Conservation (phyloP, 345 rosid genomes). For the Populus simonii region DNA sequence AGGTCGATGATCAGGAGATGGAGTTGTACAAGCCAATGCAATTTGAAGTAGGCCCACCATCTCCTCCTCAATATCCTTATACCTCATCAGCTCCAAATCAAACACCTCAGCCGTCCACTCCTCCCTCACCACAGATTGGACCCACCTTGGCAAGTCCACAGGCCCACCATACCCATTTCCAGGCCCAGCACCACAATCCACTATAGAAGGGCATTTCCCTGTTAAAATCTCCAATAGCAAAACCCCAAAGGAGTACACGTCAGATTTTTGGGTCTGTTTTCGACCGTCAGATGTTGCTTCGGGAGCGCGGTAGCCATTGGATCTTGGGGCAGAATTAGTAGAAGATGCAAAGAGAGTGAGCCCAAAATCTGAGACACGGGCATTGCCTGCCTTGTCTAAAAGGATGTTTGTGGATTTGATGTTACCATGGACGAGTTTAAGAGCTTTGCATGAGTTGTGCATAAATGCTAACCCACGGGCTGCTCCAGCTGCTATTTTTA, state of each 20-base stretch:
- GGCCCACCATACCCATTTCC: conserved; percentile 46
- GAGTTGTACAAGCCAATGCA: conserved; percentile 60
- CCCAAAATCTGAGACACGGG: conserved; percentile 70
- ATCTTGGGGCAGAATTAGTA: conserved; percentile 31
- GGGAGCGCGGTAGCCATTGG: conserved; percentile 76
- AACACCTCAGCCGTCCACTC: conserved; percentile 91
- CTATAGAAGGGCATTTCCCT: conserved; percentile 63
- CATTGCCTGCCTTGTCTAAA: conserved; percentile 57
- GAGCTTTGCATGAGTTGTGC: conserved; percentile 66
- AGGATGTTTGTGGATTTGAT: conserved; percentile 82
- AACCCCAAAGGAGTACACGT: conserved; percentile 81
- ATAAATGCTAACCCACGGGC: conserved; percentile 77
- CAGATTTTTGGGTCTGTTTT: conserved; percentile 63
- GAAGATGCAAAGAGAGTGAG: conserved; percentile 50
- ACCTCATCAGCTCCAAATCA: conserved; percentile 82
- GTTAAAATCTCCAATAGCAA: conserved; percentile 70
- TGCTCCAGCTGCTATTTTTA: conserved; percentile 73
- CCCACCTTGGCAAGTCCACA: conserved; percentile 75
- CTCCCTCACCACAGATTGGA: conserved; percentile 75
- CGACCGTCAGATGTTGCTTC: conserved; percentile 44
- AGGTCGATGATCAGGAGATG: conserved; percentile 58
- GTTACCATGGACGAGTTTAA: conserved; percentile 79
- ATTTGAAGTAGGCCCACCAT: conserved; percentile 74
- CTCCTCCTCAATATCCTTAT: conserved; percentile 77
- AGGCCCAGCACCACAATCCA: conserved; percentile 43